A percentile compares a stretch with the other conserved stretches of the same genome.
These are phyloP conservation scores for Trichophyton mentagrophytes DNA, from an alignment of 2,329 filamentous ascomycete species.

Conservation along the genomic window DNA sequence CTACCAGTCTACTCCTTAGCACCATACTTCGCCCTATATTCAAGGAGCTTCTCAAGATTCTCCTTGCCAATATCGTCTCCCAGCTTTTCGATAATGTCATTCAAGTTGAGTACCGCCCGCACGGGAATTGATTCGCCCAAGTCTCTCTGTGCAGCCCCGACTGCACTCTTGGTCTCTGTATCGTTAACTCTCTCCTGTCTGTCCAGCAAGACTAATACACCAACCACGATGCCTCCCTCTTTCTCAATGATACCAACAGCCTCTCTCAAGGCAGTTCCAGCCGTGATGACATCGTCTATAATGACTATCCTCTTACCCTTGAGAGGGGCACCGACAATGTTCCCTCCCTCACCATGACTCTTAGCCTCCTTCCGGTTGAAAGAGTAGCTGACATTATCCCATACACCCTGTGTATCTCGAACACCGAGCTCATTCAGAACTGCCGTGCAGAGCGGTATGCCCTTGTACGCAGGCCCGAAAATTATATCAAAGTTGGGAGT, in stretches of 20 bases:
- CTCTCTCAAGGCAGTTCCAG: constrained; percentile 85
- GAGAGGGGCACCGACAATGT: constrained; percentile 75
- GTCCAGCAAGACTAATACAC: constrained; percentile 79
- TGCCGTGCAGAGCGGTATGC: constrained; percentile 75
- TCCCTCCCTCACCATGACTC: constrained; percentile 87
- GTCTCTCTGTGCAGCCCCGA: constrained; percentile 73
- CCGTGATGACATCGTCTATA: constrained; percentile 93
- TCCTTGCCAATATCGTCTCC: constrained; percentile 48
- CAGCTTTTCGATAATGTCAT: constrained; percentile 65
- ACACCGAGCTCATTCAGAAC: constrained; percentile 63
- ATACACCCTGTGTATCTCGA: constrained; percentile 49
- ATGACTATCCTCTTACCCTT: constrained; percentile 78
- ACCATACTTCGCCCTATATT: constrained; percentile 48
- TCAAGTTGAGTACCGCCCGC: constrained; percentile 60
- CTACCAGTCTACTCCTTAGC: constrained; percentile 15
- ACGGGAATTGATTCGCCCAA: constrained; percentile 60
- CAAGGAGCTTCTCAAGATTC: constrained; percentile 55
- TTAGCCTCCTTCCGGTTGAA: constrained; percentile 97
- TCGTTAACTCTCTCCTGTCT: constrained; percentile 52
- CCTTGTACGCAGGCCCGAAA: constrained; percentile 94
- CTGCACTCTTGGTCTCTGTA: constrained; percentile 57
- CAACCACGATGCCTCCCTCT: constrained; percentile 72
- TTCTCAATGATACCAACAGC: constrained; percentile 78
- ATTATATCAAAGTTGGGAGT: constrained; percentile 61
- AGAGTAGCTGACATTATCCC: constrained; percentile 61